A percentile compares a stretch with the other conserved stretches of the same genome.
Evolutionary conservation across 2,329 filamentous ascomycete genomes (phyloP).

Genomic region (Trichoderma sp.): DNA sequence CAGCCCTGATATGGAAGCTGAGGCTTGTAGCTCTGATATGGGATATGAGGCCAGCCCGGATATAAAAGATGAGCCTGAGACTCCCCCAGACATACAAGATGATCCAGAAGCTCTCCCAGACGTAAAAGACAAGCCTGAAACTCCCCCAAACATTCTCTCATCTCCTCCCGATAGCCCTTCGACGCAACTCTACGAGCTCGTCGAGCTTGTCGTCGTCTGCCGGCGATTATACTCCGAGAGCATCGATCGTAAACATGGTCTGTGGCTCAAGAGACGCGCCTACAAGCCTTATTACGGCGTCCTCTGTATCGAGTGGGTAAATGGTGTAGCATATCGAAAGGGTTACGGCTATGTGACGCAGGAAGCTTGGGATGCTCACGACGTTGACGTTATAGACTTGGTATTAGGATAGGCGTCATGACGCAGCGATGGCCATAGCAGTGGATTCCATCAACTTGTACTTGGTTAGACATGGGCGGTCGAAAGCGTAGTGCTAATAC

Average conservation of each 20-base stretch:
- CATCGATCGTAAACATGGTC: not conserved
- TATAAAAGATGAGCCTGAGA: not conserved
- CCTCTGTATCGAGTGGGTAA: not conserved
- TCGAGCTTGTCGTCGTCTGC: not conserved
- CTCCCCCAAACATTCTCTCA: not conserved
- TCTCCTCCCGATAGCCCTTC: not conserved
- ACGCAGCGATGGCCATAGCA: not conserved
- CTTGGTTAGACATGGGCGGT: not conserved
- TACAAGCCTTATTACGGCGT: not conserved
- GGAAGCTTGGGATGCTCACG: not conserved
- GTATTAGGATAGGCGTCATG: not conserved
- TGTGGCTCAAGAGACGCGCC: not conserved
- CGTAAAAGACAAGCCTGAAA: too few species aligned
- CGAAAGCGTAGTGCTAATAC: not conserved
- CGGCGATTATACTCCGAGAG: not conserved
- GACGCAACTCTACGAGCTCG: not conserved
- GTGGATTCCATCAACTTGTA: too few species aligned
- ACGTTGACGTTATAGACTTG: not conserved
- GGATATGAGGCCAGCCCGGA: not conserved
- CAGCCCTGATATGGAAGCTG: not conserved
- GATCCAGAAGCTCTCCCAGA: too few species aligned
- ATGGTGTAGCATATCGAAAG: not conserved
- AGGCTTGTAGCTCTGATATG: not conserved
- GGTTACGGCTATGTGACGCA: not conserved
- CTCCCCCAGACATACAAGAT: not conserved